Base-by-base conservation (phyloP, 139 green algal genomes). In the Diplosphaera chodatii region DNA sequence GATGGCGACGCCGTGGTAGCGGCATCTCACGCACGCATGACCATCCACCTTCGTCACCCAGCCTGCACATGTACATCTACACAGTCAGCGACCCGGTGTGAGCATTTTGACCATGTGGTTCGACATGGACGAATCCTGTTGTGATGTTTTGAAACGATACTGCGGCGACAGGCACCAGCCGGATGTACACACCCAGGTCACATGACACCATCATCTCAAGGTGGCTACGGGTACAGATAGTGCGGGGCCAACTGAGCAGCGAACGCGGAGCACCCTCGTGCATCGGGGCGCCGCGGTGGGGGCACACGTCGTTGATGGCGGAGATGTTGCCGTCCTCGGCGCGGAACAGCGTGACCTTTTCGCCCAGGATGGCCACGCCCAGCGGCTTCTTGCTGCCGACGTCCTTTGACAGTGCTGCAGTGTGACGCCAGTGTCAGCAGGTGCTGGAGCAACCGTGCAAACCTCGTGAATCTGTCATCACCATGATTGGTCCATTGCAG, bases 1-100 rank as follows among this genome's bases (percentile, higher is more conserved):
- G 70, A 95, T 86, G 0, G 88, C 87, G 90, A 90, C 96, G 65
- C 89, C 80, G 73, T 89, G 83, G 78, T 87, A 87, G n/a, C 73
- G 76, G 71, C 80, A 89, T 23, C 81, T 85, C 30, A 96, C 78
- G 73, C 89, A 94, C 41, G 78, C 80, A 34, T 89, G 76, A 48
- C 77, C 77, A 0, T 71, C 68, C 16, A 77, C 70, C 33, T 83
- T 28, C 0, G 22, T 48, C 29, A 86, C 74, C 78, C 82, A 85
- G 30, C 85, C 37, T 27, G 29, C 22, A 27, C 27, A 37, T 23
- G 32, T 25, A 23, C 4, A 32, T 48, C 10, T 48, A 13, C 10
- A 48, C 37, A 48, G n/a, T n/a, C n/a, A n/a, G n/a, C n/a, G n/a
- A n/a, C n/a, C n/a, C n/a, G n/a, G n/a, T n/a, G n/a, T n/a, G n/a